A percentile compares a stretch with the other conserved stretches of the same genome.
These are phyloP conservation scores for Erythrobasidium yunnanense DNA, from an alignment of 768 basidiomycete species.

Conservation along the genomic window DNA sequence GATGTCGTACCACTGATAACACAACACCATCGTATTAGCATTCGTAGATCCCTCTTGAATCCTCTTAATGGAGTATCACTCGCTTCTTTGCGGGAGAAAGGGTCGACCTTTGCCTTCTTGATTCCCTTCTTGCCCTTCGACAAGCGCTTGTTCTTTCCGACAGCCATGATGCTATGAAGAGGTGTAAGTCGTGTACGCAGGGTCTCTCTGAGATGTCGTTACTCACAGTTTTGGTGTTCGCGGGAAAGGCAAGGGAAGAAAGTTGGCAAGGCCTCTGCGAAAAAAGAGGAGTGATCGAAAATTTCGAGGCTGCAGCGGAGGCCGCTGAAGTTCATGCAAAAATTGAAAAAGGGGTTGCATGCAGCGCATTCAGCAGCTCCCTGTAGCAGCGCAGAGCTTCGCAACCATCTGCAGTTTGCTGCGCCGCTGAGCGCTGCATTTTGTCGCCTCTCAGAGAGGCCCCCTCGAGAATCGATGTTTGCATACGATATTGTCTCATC, in stretches of 20 bases:
- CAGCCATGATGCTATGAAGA: conserved; percentile 2
- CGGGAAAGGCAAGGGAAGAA: not conserved
- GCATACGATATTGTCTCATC: too few relatives aligned
- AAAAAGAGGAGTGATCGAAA: too few relatives aligned
- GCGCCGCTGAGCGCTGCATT: too few relatives aligned
- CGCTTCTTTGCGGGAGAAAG: conserved; percentile 99
- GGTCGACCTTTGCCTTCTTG: conserved; percentile 99
- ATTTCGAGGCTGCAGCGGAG: too few relatives aligned
- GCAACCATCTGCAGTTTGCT: too few relatives aligned
- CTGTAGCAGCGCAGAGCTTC: too few relatives aligned
- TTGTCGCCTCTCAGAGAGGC: too few relatives aligned
- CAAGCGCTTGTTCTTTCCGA: conserved; percentile 53
- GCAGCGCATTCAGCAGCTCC: too few relatives aligned
- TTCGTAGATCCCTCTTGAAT: too few relatives aligned
- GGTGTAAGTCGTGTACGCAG: not conserved
- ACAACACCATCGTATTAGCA: not conserved
- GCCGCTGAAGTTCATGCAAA: too few relatives aligned
- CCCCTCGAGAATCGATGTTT: too few relatives aligned
- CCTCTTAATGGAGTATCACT: conserved; percentile 50
- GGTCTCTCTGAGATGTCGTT: not conserved
- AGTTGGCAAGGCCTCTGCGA: not conserved
- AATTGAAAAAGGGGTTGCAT: too few relatives aligned
- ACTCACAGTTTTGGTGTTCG: not conserved
- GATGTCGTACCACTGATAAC: conserved; percentile 85
- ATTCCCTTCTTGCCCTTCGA: conserved; percentile 98